Conservation (phyloP, 208 protist species). For the Acanthamoeba castellanii region DNA sequence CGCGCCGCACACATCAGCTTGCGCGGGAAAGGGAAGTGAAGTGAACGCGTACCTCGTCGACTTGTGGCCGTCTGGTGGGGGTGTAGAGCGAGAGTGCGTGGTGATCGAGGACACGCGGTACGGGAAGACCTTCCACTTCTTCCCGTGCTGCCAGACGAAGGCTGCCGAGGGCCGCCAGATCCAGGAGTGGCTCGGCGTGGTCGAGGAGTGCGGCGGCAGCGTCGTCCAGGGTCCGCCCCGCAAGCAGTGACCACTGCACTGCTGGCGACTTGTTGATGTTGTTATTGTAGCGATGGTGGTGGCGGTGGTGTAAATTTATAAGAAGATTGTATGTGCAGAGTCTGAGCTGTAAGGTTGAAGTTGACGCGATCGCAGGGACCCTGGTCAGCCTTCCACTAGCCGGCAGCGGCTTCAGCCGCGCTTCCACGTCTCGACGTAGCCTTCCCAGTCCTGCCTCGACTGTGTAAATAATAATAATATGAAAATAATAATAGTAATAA, state of each 20-base stretch:
- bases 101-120: conserved; percentile 4
- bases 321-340: too few relatives aligned
- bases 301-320: too few relatives aligned
- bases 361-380: too few relatives aligned
- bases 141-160: not conserved
- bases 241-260: not conserved
- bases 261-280: too few relatives aligned
- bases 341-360: too few relatives aligned
- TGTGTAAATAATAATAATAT: too few relatives aligned
- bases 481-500: not conserved
- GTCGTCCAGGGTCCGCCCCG: not conserved
- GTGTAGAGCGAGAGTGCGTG: not conserved
- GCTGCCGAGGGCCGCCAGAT: not conserved
- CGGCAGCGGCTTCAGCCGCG: too few relatives aligned
- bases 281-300: too few relatives aligned
- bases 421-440: too few relatives aligned
- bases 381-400: too few relatives aligned
- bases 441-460: too few relatives aligned
- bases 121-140: conserved; percentile 15
- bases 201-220: not conserved
- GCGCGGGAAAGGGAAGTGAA: not conserved
- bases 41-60: not conserved
- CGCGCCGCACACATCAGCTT: not conserved
- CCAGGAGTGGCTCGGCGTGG: conserved; percentile 28
- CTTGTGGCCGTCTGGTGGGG: not conserved